Base-by-base conservation (phyloP, 2,329 filamentous ascomycete genomes). In the Scedosporium dehoogii region DNA sequence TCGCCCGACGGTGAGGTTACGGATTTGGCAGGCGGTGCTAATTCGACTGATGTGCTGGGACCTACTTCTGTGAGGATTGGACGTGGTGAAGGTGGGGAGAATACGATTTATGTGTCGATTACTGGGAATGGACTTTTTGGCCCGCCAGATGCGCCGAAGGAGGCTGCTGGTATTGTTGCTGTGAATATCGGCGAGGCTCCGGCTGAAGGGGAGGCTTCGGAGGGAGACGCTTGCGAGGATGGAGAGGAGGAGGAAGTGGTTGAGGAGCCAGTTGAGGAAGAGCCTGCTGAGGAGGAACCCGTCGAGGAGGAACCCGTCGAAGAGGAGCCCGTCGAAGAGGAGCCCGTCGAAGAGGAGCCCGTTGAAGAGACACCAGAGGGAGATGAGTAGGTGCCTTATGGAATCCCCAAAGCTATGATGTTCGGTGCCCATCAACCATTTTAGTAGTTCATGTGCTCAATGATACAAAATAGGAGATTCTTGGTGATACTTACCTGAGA, bases 51-150 rank as follows among this genome's bases (percentile, higher is more conserved):
- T 14, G 21, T 62, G n/a, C 42, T 59, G 2, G 41, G 25, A 2
- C 46, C 38, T 21, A 62, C 61, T 46, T 62, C 61, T 25, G 61
- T 33, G 42, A 53, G 61, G 61, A 21, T 62, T 5, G 61, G 61
- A 21, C 23, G 61, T 14, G 29, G n/a, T 3, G 16, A 23, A 44
- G 38, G 10, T 9, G 61, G 51, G 9, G 27, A 62, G 55, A 46
- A 29, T 14, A 62, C 61, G 42, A 18, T 62, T 12, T 62, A 62
- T 18, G 61, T 62, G 25, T 59, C 61, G 27, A 62, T 56, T 6
- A 62, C 44, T 23, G 61, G 61, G 25, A 62, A 62, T 33, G 60
- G 60, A 10, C 55, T 42, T 14, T 59, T 59, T 55, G 23, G 41
- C 23, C 33, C 18, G 9, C 60, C 51, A 23, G 60, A 51, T 41